Conservation (phyloP, 768 basidiomycete genomes). For the Psilocybe tampanensis region DNA sequence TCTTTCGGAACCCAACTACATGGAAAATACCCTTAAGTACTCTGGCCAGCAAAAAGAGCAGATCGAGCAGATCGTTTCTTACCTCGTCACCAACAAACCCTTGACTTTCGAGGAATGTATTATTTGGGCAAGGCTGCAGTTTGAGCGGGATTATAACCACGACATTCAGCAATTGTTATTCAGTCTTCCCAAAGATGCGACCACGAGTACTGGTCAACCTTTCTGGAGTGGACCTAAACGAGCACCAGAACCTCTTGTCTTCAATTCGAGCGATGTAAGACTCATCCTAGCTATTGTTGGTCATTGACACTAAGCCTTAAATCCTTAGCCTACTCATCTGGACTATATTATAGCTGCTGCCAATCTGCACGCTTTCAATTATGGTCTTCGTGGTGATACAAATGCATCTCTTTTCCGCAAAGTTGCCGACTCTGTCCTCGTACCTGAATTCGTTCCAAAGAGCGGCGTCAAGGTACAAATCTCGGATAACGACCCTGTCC, state of each 20-base stretch:
- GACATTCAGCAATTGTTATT: slow-evolving; percentile 90
- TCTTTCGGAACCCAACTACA: slow-evolving; percentile 93
- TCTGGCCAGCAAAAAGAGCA: slow-evolving; percentile 92
- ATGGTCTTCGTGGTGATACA: slow-evolving; percentile 89
- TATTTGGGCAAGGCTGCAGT: slow-evolving; percentile 93
- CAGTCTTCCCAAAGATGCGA: slow-evolving; percentile 93
- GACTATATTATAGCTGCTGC: slow-evolving; percentile 91
- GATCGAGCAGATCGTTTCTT: slow-evolving; percentile 84
- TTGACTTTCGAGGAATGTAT: slow-evolving; percentile 98
- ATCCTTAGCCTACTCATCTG: slow-evolving; percentile 74
- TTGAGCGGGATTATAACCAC: slow-evolving; percentile 92
- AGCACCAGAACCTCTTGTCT: slow-evolving; percentile 88
- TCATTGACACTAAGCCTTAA: slow-evolving; percentile 10
- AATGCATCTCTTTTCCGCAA: slow-evolving; percentile 82
- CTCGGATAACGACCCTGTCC: slow-evolving; percentile 87
- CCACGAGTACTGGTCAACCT: slow-evolving; percentile 89
- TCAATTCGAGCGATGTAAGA: slow-evolving; percentile 85
- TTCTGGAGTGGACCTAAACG: slow-evolving; percentile 99
- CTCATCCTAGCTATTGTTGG: slow-evolving; percentile 3
- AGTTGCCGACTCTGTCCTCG: slow-evolving; percentile 77
- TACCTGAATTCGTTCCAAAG: slow-evolving; percentile 93
- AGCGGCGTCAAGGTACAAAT: slow-evolving; percentile 93
- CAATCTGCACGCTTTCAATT: slow-evolving; percentile 97
- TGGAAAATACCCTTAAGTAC: slow-evolving; percentile 88
- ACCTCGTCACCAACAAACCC: slow-evolving; percentile 90